These are phyloP conservation scores for Strobilomyces dryophilus DNA, from an alignment of 768 basidiomycete species.

Conservation along the genomic window DNA sequence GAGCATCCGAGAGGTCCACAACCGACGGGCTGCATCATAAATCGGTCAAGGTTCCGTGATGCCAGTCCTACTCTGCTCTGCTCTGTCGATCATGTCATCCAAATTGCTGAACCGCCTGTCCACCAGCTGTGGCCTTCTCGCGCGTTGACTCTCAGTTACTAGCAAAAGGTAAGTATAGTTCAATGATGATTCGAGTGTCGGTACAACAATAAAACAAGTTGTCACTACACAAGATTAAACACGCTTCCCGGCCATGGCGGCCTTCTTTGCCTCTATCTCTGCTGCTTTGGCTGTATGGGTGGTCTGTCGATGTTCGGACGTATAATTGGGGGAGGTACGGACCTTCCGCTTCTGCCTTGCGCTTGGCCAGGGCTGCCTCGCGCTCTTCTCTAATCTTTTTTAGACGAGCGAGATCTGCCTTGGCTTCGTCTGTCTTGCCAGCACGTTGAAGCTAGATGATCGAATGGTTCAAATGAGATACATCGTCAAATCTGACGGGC, in stretches of 20 bases:
- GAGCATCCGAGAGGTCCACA: too few relatives aligned
- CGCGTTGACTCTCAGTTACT: not conserved
- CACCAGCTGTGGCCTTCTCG: not conserved
- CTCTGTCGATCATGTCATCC: too few relatives aligned
- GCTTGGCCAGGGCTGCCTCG: conserved; percentile 81
- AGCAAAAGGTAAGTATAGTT: not conserved
- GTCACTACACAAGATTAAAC: conserved; percentile 33
- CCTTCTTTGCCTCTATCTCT: conserved; percentile 58
- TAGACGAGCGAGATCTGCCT: conserved; percentile 82
- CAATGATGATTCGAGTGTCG: not conserved
- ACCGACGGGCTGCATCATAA: too few relatives aligned
- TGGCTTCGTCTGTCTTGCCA: conserved; percentile 91
- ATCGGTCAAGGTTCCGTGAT: too few relatives aligned
- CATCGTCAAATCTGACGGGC: not conserved
- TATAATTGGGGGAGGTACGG: conserved; percentile 11
- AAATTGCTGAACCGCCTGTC: not conserved
- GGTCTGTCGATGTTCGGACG: not conserved
- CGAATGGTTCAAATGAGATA: conserved; percentile 1
- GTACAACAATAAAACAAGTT: conserved; percentile 1
- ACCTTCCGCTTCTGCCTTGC: conserved; percentile 90
- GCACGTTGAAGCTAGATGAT: conserved; percentile 53
- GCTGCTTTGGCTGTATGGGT: conserved; percentile 52
- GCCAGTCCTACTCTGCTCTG: too few relatives aligned
- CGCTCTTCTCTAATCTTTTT: conserved; percentile 84
- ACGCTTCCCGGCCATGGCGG: conserved; percentile 27